Evolutionary conservation across 2,329 filamentous ascomycete genomes (phyloP).

Genomic region (Myriosclerotinia scirpicola): DNA sequence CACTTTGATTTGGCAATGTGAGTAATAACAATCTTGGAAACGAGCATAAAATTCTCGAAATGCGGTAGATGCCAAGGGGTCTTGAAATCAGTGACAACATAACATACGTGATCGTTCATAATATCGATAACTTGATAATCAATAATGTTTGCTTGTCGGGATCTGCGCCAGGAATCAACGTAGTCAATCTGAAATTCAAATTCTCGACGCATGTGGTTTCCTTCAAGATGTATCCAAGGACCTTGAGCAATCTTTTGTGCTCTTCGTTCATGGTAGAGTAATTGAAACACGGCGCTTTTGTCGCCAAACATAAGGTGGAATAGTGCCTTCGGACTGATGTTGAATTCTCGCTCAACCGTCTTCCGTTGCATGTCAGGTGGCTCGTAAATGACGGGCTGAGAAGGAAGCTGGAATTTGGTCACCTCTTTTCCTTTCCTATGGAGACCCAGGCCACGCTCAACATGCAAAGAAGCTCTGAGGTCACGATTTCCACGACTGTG

Average conservation of each 20-base stretch:
- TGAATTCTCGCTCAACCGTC: slow-evolving; percentile 78
- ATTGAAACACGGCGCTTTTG: slow-evolving; percentile 82
- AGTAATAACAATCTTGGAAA: slow-evolving; percentile 91
- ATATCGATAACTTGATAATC: slow-evolving; percentile 88
- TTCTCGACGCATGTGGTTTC: slow-evolving; percentile 70
- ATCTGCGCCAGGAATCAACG: slow-evolving; percentile 62
- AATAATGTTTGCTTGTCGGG: slow-evolving; percentile 61
- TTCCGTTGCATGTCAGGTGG: slow-evolving; percentile 77
- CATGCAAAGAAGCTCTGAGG: slow-evolving; percentile 56
- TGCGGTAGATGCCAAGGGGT: slow-evolving; percentile 74
- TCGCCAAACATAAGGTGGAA: slow-evolving; percentile 98
- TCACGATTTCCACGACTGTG: slow-evolving; percentile 48
- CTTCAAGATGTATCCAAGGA: slow-evolving; percentile 74
- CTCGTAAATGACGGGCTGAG: slow-evolving; percentile 77
- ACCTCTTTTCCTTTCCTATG: slow-evolving; percentile 39
- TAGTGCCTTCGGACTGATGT: slow-evolving; percentile 88
- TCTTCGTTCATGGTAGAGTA: slow-evolving; percentile 58
- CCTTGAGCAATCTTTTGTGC: slow-evolving; percentile 81
- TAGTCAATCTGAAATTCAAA: slow-evolving; percentile 78
- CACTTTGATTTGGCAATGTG: slow-evolving; percentile 89
- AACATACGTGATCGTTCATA: slow-evolving; percentile 71
- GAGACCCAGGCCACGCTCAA: slow-evolving; percentile 60
- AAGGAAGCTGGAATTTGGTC: slow-evolving; percentile 75
- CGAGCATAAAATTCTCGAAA: slow-evolving; percentile 72
- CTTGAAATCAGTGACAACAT: slow-evolving; percentile 62